Percentiles rank a stretch among this genome's conserved stretches.
Conservation (phyloP, 2,329 filamentous ascomycete genomes). For the Cladosporium sp. region DNA sequence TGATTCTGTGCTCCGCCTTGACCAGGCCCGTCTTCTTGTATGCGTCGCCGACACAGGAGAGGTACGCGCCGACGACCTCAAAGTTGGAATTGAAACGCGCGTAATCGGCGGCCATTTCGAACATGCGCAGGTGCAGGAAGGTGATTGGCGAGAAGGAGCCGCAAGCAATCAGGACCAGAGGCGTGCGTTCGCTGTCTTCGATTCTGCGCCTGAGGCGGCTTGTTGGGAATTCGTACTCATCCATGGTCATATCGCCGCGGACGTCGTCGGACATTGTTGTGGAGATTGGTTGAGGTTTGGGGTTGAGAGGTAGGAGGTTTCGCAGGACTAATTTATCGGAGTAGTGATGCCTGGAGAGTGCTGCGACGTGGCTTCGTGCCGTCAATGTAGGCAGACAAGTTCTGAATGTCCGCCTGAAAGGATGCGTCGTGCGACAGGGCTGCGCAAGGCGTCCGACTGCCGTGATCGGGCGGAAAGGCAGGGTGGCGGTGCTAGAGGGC, state of each 20-base stretch:
- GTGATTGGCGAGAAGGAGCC: constrained; percentile 52
- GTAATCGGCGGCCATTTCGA: constrained; percentile 82
- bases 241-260: constrained; percentile 37
- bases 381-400: constrained; percentile 1
- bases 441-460: constrained; percentile 12
- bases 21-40: constrained; percentile 82
- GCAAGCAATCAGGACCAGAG: constrained; percentile 68
- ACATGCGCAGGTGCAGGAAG: constrained; percentile 80
- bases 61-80: constrained; percentile 82
- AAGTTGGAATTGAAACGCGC: constrained; percentile 73
- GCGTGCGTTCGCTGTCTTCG: constrained; percentile 57
- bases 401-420: not conserved
- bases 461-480: constrained; percentile 16
- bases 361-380: constrained; percentile 2
- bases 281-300: constrained; percentile 21
- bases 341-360: not conserved
- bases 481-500: constrained; percentile 4
- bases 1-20: constrained; percentile 69
- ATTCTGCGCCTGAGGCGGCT: constrained; percentile 60
- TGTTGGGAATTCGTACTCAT: constrained; percentile 62
- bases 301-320: constrained; percentile 19
- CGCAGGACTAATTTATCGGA: constrained; percentile 12
- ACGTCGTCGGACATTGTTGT: constrained; percentile 29
- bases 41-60: constrained; percentile 73
- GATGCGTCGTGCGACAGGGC: constrained; percentile 5